Conservation (phyloP, 2,329 filamentous ascomycete species). For the Xylariaceae sp. region DNA sequence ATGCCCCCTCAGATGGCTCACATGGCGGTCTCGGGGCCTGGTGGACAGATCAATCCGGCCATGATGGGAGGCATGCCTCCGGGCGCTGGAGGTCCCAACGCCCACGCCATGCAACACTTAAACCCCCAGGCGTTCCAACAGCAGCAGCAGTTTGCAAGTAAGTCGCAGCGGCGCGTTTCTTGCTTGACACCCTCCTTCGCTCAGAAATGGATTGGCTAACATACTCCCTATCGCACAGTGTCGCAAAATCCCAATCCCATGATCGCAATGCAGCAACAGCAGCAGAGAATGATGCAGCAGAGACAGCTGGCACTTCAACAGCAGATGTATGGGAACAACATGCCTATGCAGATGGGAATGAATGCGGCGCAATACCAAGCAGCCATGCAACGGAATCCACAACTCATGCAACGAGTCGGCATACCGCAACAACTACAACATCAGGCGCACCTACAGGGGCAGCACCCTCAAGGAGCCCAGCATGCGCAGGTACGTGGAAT, state of each 20-base stretch:
- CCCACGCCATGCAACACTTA: conserved; percentile 69
- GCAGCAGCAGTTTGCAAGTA: conserved; percentile 28
- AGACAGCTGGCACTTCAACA: conserved; percentile 27
- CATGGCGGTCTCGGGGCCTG: conserved; percentile 69
- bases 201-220: not conserved
- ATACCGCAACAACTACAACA: conserved; percentile 40
- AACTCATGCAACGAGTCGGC: conserved; percentile 34
- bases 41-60: conserved; percentile 66
- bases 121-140: conserved; percentile 59
- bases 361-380: conserved; percentile 36
- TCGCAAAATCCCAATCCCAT: conserved; percentile 29
- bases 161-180: conserved; percentile 10
- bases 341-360: conserved; percentile 38
- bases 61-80: conserved; percentile 71
- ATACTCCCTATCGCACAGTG: conserved; percentile 8
- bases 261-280: conserved; percentile 19
- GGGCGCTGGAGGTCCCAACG: conserved; percentile 56
- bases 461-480: conserved; percentile 23
- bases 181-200: not conserved
- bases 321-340: conserved; percentile 34
- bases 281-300: conserved; percentile 20
- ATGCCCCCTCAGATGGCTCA: conserved; percentile 68
- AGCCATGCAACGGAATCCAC: conserved; percentile 33
- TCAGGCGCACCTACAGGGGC: conserved; percentile 30
- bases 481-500: conserved; percentile 21